Base-by-base conservation (phyloP, 441 rosid genomes). In the Monsonia emarginata region DNA sequence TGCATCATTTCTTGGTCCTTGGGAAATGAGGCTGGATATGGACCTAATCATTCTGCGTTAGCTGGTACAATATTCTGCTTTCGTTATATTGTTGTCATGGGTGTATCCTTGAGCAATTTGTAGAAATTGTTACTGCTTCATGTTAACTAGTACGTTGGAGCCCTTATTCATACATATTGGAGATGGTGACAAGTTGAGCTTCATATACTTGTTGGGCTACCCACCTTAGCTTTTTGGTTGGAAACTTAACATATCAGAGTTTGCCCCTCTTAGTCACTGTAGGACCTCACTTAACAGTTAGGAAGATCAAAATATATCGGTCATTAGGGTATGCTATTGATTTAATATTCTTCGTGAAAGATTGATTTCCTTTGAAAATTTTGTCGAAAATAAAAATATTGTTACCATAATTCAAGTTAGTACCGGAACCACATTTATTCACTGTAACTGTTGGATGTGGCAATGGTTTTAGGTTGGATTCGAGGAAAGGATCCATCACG, bases 21-120 rank as follows among this genome's bases (percentile, higher is more conserved):
- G 7, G 99, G 99, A 78, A 94, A 94, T 67, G 99, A 94, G 72
- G 69, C 99, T 74, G 85, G 89, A 63, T 86, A 94, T 71, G 99
- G 99, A 74, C 99, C 99, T 71, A 91, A 91, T 75, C 99, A 94
- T 82, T 86, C 96, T 80, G 88, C 97, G 78, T 81, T 85, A 68
- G 99, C 97, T 69, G 97, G 99, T 94, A 83, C 31, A 54, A 21
- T 32, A 57, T 79, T 69, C 58, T 66, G 60, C 61, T 60, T 42
- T 66, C 14, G 61, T 46, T 66, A 48, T 25, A 26, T 46, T 21
- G 11, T 50, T 36, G 25, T 61, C 25, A 52, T 65, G 42, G 30
- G 48, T 32, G 25, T 73, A 57, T 42, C 56, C 18, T 31, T 28
- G 67, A 60, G 32, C 38, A 50, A 58, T 44, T 63, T 48, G 10